Percentiles rank a stretch among this genome's conserved stretches.
phyloP scores from a whole-genome alignment of 2,329 filamentous ascomycete genomes.

The Colletotrichum sp. region DNA sequence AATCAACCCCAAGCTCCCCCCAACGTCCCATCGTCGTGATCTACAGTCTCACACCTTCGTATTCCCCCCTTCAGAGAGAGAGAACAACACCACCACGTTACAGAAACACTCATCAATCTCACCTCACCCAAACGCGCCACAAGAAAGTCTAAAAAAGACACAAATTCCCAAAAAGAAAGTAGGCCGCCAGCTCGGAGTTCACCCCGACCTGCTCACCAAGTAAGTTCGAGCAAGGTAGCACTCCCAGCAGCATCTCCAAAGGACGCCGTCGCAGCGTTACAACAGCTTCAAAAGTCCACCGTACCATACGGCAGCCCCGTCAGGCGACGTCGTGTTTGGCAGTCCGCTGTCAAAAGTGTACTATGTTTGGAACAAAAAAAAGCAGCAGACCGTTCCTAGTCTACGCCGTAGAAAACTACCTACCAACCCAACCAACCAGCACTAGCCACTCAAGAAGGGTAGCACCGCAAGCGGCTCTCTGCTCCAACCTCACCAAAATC shows the following conservation, averaged over 20 bases:
- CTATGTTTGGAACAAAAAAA: slow-evolving; percentile 1
- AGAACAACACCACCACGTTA: not conserved
- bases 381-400: not conserved
- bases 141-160: not conserved
- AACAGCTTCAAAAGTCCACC: not conserved
- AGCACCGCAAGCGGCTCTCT: slow-evolving; percentile 5
- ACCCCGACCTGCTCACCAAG: not conserved
- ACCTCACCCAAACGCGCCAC: not conserved
- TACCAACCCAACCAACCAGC: not conserved
- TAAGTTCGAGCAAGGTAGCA: not conserved
- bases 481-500: not conserved
- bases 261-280: not conserved
- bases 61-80: not conserved
- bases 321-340: not conserved
- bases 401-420: no score
- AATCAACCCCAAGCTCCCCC: not conserved
- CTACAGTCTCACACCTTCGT: not conserved
- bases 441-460: not conserved
- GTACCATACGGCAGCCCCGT: not conserved
- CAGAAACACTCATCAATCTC: not conserved
- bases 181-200: not conserved
- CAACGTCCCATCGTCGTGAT: not conserved
- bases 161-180: not conserved
- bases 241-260: not conserved
- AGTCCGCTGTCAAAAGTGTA: not conserved